Conservation (phyloP, 2,329 filamentous ascomycete species). For the Aspergillus viridinutans region DNA sequence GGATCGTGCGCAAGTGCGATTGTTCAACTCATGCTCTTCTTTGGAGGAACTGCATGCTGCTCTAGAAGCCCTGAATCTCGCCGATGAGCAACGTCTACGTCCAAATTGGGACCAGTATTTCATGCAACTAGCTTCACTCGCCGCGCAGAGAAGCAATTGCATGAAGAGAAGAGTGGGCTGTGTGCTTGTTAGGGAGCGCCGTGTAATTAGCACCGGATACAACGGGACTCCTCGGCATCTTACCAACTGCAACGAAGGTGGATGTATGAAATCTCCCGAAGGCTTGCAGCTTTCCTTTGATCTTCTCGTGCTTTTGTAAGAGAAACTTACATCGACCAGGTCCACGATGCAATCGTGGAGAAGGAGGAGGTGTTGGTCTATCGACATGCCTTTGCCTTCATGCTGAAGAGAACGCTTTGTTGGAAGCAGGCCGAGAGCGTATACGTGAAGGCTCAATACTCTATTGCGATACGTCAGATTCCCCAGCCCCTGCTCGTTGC, state of each 20-base stretch:
- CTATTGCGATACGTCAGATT: constrained; percentile 74
- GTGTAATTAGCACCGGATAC: constrained; percentile 93
- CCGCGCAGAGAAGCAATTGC: constrained; percentile 87
- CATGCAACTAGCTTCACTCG: constrained; percentile 91
- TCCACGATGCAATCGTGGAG: constrained; percentile 73
- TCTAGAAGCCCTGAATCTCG: constrained; percentile 69
- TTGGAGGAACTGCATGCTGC: constrained; percentile 68
- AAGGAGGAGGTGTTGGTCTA: constrained; percentile 66
- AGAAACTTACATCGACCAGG: constrained; percentile 30
- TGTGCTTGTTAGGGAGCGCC: constrained; percentile 78
- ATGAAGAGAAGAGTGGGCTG: constrained; percentile 97
- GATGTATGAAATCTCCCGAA: constrained; percentile 52
- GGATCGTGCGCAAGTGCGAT: constrained; percentile 73
- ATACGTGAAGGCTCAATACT: constrained; percentile 77
- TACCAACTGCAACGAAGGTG: constrained; percentile 86
- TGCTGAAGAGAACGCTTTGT: constrained; percentile 92
- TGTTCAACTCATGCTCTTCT: constrained; percentile 78
- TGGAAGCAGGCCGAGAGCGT: constrained; percentile 89
- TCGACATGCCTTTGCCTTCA: constrained; percentile 94
- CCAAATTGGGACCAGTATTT: constrained; percentile 97
- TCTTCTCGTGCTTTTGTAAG: not conserved
- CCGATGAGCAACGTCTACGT: constrained; percentile 72
- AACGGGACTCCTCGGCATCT: constrained; percentile 93
- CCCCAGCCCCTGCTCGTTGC: not conserved
- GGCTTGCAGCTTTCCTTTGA: not conserved